Percentiles rank a stretch among this genome's conserved stretches.
These are phyloP conservation scores for Phialocephala sp. DNA, from an alignment of 2,329 filamentous ascomycete species.

Conservation along the genomic window DNA sequence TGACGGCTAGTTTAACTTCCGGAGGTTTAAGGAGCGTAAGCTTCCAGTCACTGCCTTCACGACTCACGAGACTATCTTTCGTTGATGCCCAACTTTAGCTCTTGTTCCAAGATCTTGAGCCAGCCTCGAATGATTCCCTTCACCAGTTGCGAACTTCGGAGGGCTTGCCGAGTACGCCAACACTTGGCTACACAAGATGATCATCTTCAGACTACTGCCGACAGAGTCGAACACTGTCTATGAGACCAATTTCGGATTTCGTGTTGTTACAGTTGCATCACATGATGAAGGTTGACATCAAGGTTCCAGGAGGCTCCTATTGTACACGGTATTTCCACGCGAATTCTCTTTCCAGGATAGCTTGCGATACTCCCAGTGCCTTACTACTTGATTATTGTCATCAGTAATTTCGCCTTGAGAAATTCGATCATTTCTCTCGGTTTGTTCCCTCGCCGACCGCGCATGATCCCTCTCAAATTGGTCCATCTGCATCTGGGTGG, in stretches of 20 bases:
- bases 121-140: background rate
- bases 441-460: no score
- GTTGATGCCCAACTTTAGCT: constrained; percentile 4
- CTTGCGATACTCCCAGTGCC: no score
- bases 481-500: no score
- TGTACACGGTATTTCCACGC: no score
- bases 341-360: no score
- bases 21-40: background rate
- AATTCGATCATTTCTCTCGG: no score
- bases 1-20: background rate
- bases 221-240: background rate
- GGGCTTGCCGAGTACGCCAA: background rate
- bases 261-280: no score
- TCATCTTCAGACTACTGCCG: background rate
- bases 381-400: no score
- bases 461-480: no score
- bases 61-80: background rate
- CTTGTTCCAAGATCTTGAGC: background rate
- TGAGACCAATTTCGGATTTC: background rate
- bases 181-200: background rate
- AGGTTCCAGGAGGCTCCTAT: no score
- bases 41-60: background rate
- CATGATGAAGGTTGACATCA: no score
- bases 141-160: background rate
- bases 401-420: no score